Base-by-base conservation (phyloP, 331 rosid species). In the Erythrophleum ivorense region DNA sequence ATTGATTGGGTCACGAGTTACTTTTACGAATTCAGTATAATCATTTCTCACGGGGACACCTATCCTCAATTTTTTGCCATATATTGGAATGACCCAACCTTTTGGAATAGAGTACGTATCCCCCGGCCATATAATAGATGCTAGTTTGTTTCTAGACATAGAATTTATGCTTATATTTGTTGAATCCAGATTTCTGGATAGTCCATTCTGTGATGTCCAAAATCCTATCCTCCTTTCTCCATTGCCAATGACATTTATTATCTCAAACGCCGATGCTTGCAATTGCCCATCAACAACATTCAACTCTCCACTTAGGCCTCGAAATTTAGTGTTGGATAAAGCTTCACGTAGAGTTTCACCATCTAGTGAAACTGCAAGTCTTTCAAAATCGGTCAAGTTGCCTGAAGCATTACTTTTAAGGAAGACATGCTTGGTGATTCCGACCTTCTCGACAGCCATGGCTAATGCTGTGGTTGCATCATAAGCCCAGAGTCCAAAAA, bases 391-490 rank as follows among this genome's bases (percentile, higher is more conserved):
- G 52, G 24, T 21, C 15, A 59, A 3, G 4, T 53, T 80, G 55
- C 82, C 29, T 41, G 80, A 80, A 19, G 21, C 12, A 19, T 76
- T 70, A 43, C 15, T 80, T 13, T 3, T 21, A 5, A 4, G 0
- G 34, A 69, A 70, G 43, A 5, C 68, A 77, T 38, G 34, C 4
- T 71, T 71, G 19, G 67, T 24, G 11, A 6, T 48, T 33, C 70
- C 79, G 67, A 21, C 81, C 18, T 85, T 68, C 75, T 85, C 88
- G 18, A 88, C 75, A 7, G 89, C 91, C 86, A 33, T 81, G 13
- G 92, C 92, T 78, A 88, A 45, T 2, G 94, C 94, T 9, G 75
- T 73, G 79, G 85, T 62, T 4, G 88, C 84, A 78, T 90, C 92
- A 72, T 90, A 87, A 18, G 94, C 92, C 94, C 90, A 83, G 11